These are phyloP conservation scores for Apodospora peruviana DNA, from an alignment of 495 filamentous ascomycete species.

Conservation along the genomic window DNA sequence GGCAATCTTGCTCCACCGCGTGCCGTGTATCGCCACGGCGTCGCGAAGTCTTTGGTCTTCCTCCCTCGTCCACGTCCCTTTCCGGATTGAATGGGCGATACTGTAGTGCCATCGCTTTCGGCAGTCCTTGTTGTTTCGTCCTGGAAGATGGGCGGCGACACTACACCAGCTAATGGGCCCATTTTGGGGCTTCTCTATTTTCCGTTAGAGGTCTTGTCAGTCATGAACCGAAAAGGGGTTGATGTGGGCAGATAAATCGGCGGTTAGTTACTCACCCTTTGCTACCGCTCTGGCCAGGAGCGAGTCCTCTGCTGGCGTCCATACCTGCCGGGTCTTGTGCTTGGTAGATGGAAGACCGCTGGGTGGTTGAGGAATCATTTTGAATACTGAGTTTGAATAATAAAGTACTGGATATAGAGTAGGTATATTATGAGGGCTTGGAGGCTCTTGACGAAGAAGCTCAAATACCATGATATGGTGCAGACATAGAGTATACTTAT, in stretches of 20 bases:
- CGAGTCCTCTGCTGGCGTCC: slow-evolving; percentile 23
- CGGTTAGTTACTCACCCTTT: too few species aligned
- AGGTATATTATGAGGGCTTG: too few species aligned
- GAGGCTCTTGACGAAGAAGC: too few species aligned
- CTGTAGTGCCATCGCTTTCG: slow-evolving; percentile 37
- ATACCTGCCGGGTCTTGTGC: slow-evolving; percentile 17
- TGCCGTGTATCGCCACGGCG: slow-evolving; percentile 29
- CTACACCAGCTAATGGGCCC: slow-evolving; percentile 36
- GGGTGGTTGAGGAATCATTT: not conserved
- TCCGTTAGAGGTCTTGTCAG: too few species aligned
- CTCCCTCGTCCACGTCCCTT: slow-evolving; percentile 35
- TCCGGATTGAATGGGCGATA: slow-evolving; percentile 30
- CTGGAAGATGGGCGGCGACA: slow-evolving; percentile 31
- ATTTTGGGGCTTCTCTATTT: slow-evolving; percentile 17
- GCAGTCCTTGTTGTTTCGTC: slow-evolving; percentile 39
- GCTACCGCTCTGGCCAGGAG: slow-evolving; percentile 17
- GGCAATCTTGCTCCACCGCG: slow-evolving; percentile 30
- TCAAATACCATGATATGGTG: too few species aligned
- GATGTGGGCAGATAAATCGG: too few species aligned
- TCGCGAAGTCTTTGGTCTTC: slow-evolving; percentile 32
- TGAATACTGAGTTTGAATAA: too few species aligned
- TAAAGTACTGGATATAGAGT: too few species aligned
- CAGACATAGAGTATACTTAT: too few species aligned
- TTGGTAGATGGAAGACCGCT: not conserved
- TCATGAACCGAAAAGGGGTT: too few species aligned